Percentiles rank a stretch among this genome's conserved stretches.
Conservation (phyloP, 768 basidiomycete genomes). For the Podaxis sp. region DNA sequence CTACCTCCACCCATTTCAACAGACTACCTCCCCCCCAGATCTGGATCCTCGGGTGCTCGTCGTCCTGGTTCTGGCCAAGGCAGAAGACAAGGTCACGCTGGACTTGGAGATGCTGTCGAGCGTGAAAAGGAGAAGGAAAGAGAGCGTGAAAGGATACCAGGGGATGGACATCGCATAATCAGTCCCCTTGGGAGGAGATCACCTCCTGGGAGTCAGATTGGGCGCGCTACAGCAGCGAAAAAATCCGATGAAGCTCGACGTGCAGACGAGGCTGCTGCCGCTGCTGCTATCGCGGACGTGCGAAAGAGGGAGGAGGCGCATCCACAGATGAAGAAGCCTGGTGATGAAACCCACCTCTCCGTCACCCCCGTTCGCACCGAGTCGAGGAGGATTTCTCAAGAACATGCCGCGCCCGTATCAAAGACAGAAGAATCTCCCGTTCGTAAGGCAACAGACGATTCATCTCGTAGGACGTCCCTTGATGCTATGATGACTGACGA, state of each 20-base stretch:
- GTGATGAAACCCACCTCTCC: not conserved
- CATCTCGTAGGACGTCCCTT: slow-evolving; percentile 9
- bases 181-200: slow-evolving; percentile 40
- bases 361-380: not conserved
- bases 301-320: slow-evolving; percentile 6
- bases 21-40: not conserved
- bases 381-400: not conserved
- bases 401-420: not conserved
- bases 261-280: slow-evolving; percentile 13
- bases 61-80: slow-evolving; percentile 10
- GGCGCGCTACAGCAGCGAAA: slow-evolving; percentile 45
- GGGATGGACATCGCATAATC: slow-evolving; percentile 26
- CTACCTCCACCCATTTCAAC: slow-evolving; percentile 11
- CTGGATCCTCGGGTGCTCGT: slow-evolving; percentile 1
- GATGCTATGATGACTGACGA: slow-evolving; percentile 9
- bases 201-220: slow-evolving; percentile 48
- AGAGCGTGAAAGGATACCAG: slow-evolving; percentile 11
- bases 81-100: not conserved
- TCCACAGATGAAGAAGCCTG: not conserved
- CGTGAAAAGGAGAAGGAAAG: slow-evolving; percentile 9
- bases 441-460: not conserved
- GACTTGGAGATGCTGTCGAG: slow-evolving; percentile 4
- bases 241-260: slow-evolving; percentile 37
- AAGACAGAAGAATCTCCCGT: not conserved
- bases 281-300: slow-evolving; percentile 7